Base-by-base conservation (phyloP, 768 basidiomycete species). In the Leccinum longicurvipes region DNA sequence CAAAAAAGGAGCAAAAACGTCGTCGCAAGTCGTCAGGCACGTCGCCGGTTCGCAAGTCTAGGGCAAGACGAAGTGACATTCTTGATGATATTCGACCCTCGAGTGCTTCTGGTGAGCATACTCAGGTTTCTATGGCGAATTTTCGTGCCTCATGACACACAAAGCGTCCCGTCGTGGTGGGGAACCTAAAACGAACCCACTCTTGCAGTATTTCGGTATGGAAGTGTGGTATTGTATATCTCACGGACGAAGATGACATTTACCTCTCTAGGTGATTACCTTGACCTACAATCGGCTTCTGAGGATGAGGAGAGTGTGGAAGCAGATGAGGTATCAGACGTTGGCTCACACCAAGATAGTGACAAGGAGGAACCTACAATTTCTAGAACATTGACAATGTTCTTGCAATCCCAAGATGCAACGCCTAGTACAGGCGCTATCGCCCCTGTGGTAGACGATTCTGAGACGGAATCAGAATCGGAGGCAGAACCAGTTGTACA, bases 221-320 rank as follows among this genome's bases (percentile, higher is more conserved):
- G 34, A 32, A 14, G 36, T 25, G 9, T 15, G 15, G 4, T 36
- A 4, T 24, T 6, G 2, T 1, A 6, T 21, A 32, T 19, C 17
- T 50, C 17, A 36, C 19, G 0, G 5, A 31, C 12, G 24, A 28
- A 7, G n/a, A 32, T 56, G 31, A 58, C 21, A 17, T 50, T 15
- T 7, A 15, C 54, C 34, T 21, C 2, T 62, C 47, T 55, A 76
- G 79, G 68, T 7, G 63, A 73, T 55, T 73, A 78, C 44, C 60
- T 85, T 36, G 77, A 77, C 36, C 63, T 84, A 17, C 79, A 81
- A 28, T 83, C 82, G 25, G 82, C 76, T 21, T 80, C 79, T 8
- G 82, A 83, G 59, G 67, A 72, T 17, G 70, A 70, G 3, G 62
- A 65, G 36, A 34, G 0, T 7, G 51, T 58, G 31, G 66, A 59